phyloP scores from a whole-genome alignment of 2,329 filamentous ascomycete genomes.

The Sclerotiophoma versabilis region DNA sequence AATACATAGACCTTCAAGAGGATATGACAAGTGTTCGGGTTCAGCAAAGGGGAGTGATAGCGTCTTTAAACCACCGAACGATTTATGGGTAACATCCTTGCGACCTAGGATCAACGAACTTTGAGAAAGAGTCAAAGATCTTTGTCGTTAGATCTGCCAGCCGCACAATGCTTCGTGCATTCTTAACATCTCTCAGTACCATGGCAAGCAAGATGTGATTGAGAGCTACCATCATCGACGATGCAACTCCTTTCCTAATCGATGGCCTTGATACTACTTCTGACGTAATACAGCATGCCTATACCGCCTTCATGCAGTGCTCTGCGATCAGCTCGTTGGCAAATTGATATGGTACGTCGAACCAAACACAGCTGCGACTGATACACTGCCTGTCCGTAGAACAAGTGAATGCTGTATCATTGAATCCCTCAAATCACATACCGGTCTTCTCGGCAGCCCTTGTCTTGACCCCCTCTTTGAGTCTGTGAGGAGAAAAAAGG shows the following conservation, averaged over 20 bases:
- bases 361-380: neutral
- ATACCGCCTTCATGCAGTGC: constrained; percentile 26
- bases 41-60: constrained; percentile 6
- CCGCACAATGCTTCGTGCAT: constrained; percentile 15
- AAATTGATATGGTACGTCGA: constrained; percentile 23
- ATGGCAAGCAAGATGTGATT: constrained; percentile 21
- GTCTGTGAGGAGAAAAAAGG: constrained; percentile 17
- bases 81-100: neutral
- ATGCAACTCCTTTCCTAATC: neutral
- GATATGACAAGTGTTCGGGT: constrained; percentile 6
- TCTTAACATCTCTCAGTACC: constrained; percentile 16
- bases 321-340: constrained; percentile 25
- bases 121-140: constrained; percentile 8
- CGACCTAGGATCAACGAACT: neutral
- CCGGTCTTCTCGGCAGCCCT: constrained; percentile 17
- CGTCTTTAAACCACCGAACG: constrained; percentile 1
- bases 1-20: constrained; percentile 4
- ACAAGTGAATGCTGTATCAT: constrained; percentile 22
- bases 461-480: constrained; percentile 24
- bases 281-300: constrained; percentile 28
- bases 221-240: constrained; percentile 16
- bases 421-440: constrained; percentile 17
- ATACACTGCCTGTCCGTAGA: neutral
- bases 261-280: constrained; percentile 2
- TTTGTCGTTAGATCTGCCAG: constrained; percentile 22